phyloP scores from a whole-genome alignment of 352 stramenopile species.

The Pythium oligandrum region DNA sequence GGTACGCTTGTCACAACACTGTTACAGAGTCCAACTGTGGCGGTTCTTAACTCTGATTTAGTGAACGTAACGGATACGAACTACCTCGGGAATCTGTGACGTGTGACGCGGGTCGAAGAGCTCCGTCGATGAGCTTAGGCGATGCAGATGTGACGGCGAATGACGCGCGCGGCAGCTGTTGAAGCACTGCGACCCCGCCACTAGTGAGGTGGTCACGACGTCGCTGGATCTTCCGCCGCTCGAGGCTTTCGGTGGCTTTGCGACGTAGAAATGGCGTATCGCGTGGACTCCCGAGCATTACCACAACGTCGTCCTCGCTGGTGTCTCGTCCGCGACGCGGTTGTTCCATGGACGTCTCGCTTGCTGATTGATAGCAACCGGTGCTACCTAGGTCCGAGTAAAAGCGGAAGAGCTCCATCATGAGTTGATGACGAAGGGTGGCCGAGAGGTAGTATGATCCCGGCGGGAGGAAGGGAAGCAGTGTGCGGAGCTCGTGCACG shows the following conservation, averaged over 20 bases:
- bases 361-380: not conserved
- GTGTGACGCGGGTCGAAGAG: no score
- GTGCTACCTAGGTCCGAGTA: constrained; percentile 27
- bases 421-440: constrained; percentile 33
- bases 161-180: constrained; percentile 4
- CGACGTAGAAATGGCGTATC: constrained; percentile 66
- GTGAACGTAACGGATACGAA: not conserved
- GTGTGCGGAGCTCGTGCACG: constrained; percentile 37
- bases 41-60: constrained; percentile 5
- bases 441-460: constrained; percentile 46
- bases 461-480: constrained; percentile 41
- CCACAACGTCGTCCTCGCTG: constrained; percentile 15
- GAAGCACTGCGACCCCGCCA: constrained; percentile 36
- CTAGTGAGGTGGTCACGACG: constrained; percentile 34
- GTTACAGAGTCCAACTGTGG: constrained; percentile 2
- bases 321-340: constrained; percentile 4
- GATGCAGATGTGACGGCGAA: no score
- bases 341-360: no score
- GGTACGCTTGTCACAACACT: no score
- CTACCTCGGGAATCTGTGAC: no score
- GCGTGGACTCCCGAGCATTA: constrained; percentile 51
- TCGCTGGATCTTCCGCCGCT: constrained; percentile 24
- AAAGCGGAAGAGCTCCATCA: constrained; percentile 53
- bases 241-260: constrained; percentile 53
- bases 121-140: no score